A percentile compares a stretch with the other conserved stretches of the same genome.
Evolutionary conservation across 1,284 basidiomycete genomes (phyloP).

Genomic region (Omphalotus olearius): DNA sequence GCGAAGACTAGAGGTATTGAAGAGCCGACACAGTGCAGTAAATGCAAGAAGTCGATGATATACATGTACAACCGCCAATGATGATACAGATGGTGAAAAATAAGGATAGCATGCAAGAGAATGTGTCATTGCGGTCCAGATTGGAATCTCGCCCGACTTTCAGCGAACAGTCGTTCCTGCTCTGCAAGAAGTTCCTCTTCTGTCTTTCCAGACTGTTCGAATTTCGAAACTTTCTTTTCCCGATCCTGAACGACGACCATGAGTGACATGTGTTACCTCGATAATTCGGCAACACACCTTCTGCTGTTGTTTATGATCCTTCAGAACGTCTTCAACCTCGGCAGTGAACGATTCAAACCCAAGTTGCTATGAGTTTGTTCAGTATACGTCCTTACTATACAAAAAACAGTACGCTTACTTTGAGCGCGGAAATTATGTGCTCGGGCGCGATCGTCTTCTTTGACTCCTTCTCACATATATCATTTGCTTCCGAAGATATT

Average conservation of each 20-base stretch:
- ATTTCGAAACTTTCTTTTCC: slow-evolving; percentile 85
- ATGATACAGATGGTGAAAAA: slow-evolving; percentile 11
- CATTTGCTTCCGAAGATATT: slow-evolving; percentile 96
- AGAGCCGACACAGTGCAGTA: background rate
- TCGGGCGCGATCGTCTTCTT: slow-evolving; percentile 99
- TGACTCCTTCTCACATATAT: slow-evolving; percentile 96
- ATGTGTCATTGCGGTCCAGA: slow-evolving; percentile 39
- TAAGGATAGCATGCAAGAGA: slow-evolving; percentile 12
- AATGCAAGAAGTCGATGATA: background rate
- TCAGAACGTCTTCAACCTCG: slow-evolving; percentile 89
- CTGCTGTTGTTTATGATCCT: slow-evolving; percentile 93
- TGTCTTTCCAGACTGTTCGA: slow-evolving; percentile 87
- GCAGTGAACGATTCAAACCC: slow-evolving; percentile 87
- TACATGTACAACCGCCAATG: slow-evolving; percentile 6
- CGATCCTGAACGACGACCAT: slow-evolving; percentile 51
- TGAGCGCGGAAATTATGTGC: slow-evolving; percentile 90
- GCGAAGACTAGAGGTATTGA: slow-evolving; percentile 49
- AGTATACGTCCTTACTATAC: slow-evolving; percentile 11
- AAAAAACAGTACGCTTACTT: slow-evolving; percentile 49
- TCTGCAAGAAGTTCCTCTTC: slow-evolving; percentile 86
- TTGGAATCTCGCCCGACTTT: slow-evolving; percentile 74
- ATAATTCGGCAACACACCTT: slow-evolving; percentile 54
- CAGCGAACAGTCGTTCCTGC: slow-evolving; percentile 91
- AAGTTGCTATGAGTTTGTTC: slow-evolving; percentile 50
- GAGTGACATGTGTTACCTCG: background rate